Evolutionary conservation across 108 stramenopile species (phyloP), one percentile per base, ranked within the genome.

Genomic region (Conticribra guillardii): DNA sequence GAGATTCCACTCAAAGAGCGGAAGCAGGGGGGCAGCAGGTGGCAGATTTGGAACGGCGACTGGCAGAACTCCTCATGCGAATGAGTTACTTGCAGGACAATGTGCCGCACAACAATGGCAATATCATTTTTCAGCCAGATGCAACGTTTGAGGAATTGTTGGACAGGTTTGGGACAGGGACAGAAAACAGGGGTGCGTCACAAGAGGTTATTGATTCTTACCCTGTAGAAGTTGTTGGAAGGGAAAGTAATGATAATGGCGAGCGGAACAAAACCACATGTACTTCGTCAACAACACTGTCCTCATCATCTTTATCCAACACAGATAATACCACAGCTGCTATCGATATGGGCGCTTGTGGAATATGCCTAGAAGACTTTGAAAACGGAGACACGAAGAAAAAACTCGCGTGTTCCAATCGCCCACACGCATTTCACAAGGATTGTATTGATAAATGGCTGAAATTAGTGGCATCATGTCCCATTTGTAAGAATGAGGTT

Each of bases 361-460:
- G 71, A 33, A 91, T 97, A 33, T 97, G 96, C 55, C 73, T 97
- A 18, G 91, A 89, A 46, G 89, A 95, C 49, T 96, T 91, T 67
- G 62, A 85, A 60, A 54, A 54, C 24, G 92, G 88, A 2, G 92
- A 97, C 11, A 37, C 32, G 44, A 80, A 88, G 34, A 94, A 88
- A 41, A 82, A 73, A 27, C 69, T 97, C 9, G 86, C 88, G 0
- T 97, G 96, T 67, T 58, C 84, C 1, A 41, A 61, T 46, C 60
- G 44, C 60, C 72, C 73, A 2, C 96, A 97, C 79, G 84, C 82
- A 8, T 97, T 95, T 79, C 96, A 97, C 82, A 60, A 57, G 18
- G 74, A 77, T 0, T 97, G 96, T 63, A 87, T 92, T 54, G 87
- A 89, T 44, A 86, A 83, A 55, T 96, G 94, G 95, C 63, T 97